phyloP scores from a whole-genome alignment of 108 stramenopile genomes.

The Fragilariopsis cylindrus region DNA sequence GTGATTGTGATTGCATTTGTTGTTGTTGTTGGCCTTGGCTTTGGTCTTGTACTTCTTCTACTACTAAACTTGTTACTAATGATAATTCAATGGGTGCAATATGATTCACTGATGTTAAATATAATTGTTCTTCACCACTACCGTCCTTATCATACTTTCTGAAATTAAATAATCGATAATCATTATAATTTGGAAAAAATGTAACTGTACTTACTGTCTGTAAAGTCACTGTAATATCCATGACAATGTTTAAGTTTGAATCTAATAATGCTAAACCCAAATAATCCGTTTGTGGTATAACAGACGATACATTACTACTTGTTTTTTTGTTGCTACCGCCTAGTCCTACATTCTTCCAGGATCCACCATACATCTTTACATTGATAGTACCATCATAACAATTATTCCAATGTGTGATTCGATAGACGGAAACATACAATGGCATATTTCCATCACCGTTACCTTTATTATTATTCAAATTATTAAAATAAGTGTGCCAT shows the following conservation, averaged over 20 bases:
- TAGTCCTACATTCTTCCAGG: not conserved
- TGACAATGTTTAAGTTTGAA: not conserved
- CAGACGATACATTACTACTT: not conserved
- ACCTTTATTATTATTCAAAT: not conserved
- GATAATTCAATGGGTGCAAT: constrained; percentile 9
- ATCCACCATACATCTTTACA: not conserved
- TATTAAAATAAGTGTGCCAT: not conserved
- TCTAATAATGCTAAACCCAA: constrained; percentile 3
- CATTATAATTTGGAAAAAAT: not conserved
- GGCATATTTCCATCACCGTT: not conserved
- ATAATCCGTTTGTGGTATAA: not conserved
- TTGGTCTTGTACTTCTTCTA: not conserved
- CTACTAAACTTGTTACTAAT: not conserved
- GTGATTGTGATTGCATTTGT: not conserved
- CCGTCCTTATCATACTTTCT: not conserved
- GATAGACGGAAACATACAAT: not conserved
- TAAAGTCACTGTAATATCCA: constrained; percentile 2
- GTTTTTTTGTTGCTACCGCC: too few relatives aligned
- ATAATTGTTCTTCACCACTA: not conserved
- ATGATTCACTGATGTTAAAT: not conserved
- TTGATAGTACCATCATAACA: constrained; percentile 2
- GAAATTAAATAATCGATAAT: constrained; percentile 17
- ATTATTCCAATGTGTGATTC: constrained; percentile 7
- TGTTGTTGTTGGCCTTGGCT: not conserved
- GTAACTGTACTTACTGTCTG: not conserved